These are phyloP conservation scores for Hygrocybe coccinea DNA, from an alignment of 768 basidiomycete species.

Conservation along the genomic window DNA sequence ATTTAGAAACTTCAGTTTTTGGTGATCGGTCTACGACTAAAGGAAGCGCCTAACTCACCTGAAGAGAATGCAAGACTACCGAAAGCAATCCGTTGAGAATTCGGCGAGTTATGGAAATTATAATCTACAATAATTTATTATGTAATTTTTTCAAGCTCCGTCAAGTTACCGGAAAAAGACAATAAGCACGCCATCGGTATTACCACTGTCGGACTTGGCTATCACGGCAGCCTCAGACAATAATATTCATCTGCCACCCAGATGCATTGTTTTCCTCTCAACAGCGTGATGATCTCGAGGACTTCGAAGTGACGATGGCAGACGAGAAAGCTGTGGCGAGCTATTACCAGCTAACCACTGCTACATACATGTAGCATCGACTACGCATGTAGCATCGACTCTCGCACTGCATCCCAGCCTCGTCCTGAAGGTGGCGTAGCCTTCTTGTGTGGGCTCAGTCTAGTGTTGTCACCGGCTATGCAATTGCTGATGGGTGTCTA, in stretches of 20 bases:
- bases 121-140: too few species aligned
- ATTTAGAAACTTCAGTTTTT: not conserved
- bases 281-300: not conserved
- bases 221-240: slow-evolving; percentile 1
- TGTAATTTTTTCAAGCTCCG: not conserved
- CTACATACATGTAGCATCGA: slow-evolving; percentile 59
- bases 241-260: slow-evolving; percentile 5
- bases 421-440: slow-evolving; percentile 12
- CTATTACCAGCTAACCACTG: slow-evolving; percentile 13
- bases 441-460: slow-evolving; percentile 18
- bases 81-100: not conserved
- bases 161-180: not conserved
- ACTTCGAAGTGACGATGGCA: not conserved
- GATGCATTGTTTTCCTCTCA: not conserved
- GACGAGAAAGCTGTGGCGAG: slow-evolving; percentile 5
- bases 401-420: slow-evolving; percentile 16
- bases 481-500: slow-evolving; percentile 16
- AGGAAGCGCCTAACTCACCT: not conserved
- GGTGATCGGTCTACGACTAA: not conserved
- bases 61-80: not conserved
- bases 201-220: slow-evolving; percentile 6
- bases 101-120: not conserved
- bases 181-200: slow-evolving; percentile 5
- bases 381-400: slow-evolving; percentile 38
- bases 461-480: slow-evolving; percentile 8